phyloP scores from a whole-genome alignment of 2,329 filamentous ascomycete genomes.

The Teratosphaeria nubilosa region DNA sequence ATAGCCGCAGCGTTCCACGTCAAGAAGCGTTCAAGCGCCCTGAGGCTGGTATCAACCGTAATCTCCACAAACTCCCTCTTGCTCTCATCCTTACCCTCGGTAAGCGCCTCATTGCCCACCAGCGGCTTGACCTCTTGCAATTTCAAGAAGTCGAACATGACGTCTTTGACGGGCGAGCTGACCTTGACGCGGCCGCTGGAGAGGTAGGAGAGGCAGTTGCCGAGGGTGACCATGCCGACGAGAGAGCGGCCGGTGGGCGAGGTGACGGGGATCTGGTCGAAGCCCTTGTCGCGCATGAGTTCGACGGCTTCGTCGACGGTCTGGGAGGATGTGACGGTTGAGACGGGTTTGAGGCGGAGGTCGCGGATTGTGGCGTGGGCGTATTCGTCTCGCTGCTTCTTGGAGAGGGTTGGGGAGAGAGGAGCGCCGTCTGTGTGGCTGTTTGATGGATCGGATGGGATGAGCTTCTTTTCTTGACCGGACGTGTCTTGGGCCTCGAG shows the following conservation, averaged over 20 bases:
- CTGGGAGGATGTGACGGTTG: constrained; percentile 63
- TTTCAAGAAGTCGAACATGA: constrained; percentile 94
- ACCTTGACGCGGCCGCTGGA: constrained; percentile 69
- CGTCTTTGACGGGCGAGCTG: constrained; percentile 64
- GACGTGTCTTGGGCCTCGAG: constrained; percentile 20
- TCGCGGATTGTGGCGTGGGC: constrained; percentile 67
- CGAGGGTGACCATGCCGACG: constrained; percentile 86
- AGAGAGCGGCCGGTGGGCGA: constrained; percentile 55
- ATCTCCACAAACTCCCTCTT: constrained; percentile 78
- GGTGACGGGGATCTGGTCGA: constrained; percentile 92
- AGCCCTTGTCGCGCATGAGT: constrained; percentile 95
- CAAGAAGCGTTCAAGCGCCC: constrained; percentile 80
- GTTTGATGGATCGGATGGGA: constrained; percentile 3
- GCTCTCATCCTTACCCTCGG: constrained; percentile 18
- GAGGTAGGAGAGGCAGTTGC: constrained; percentile 86
- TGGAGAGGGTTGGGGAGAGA: constrained; percentile 28
- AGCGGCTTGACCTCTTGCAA: constrained; percentile 88
- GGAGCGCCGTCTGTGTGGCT: neutral
- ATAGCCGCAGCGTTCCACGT: constrained; percentile 97
- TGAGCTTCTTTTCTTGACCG: constrained; percentile 18
- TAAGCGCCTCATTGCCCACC: constrained; percentile 27
- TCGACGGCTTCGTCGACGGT: constrained; percentile 83
- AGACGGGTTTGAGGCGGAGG: constrained; percentile 86
- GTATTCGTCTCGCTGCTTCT: constrained; percentile 53
- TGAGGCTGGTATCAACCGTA: constrained; percentile 77